Base-by-base conservation (phyloP, 2,329 filamentous ascomycete genomes). In the Sarocladium brachiariae region DNA sequence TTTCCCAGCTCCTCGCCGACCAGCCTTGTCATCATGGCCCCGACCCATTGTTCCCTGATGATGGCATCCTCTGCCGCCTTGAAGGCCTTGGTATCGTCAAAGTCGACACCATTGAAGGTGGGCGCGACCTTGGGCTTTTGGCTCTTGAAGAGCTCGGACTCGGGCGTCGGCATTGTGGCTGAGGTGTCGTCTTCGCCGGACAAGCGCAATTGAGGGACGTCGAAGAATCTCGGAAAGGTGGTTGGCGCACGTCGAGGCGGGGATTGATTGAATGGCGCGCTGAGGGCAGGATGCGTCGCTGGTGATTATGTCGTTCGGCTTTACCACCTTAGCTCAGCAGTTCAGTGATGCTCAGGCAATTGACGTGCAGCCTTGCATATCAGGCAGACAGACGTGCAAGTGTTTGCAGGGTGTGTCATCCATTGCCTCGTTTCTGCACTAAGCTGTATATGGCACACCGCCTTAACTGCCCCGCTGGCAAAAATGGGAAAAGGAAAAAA, bases 31-130 rank as follows among this genome's bases (percentile, higher is more conserved):
- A 91, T 93, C 88, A 93, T 93, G 66, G 85, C 84, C 66, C 82
- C 83, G 53, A 93, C 87, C 89, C 89, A 93, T 74, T 93, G 88
- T 73, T 93, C 88, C 56, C 87, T 79, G 61, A 93, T 80, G 52
- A 93, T 79, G 57, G 87, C 80, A 67, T 93, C 88, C 67, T 92
- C 87, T 50, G 88, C 88, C 54, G 83, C 83, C 75, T 92, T 93
- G 65, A 93, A 76, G 59, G 82, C 81, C 65, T 81, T 81, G 66
- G 84, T 89, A 73, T 93, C 86, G 58, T 91, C 84, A 73, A 86
- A 93, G 74, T 92, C 85, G 65, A 93, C 88, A 58, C 88, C 88
- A 62, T 90, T 87, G 68, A 93, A 93, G 53, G 86, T 90, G 31
- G 88, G 85, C 55, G 87, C 77, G 52, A 93, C 89, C 56, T 78